phyloP scores from a whole-genome alignment of 345 rosid species.

The Linum trigynum region DNA sequence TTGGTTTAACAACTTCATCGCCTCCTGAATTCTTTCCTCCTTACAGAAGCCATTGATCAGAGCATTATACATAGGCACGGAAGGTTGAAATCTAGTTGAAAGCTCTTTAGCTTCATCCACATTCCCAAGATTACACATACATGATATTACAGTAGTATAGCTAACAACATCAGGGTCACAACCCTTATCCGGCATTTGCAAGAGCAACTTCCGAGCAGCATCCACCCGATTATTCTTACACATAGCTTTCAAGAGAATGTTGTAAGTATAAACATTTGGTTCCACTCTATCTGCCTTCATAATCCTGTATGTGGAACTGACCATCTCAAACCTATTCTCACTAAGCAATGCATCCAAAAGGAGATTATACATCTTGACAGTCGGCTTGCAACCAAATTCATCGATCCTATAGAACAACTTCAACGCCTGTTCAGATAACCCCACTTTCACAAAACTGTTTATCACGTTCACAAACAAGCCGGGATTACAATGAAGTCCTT shows the following conservation, averaged over 20 bases:
- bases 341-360: constrained; percentile 67
- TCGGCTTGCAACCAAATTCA: constrained; percentile 72
- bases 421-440: constrained; percentile 62
- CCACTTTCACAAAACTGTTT: constrained; percentile 36
- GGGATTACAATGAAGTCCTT: constrained; percentile 56
- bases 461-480: constrained; percentile 55
- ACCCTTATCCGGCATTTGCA: constrained; percentile 57
- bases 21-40: constrained; percentile 41
- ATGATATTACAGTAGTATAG: constrained; percentile 63
- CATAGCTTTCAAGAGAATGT: constrained; percentile 75
- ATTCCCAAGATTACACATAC: constrained; percentile 60
- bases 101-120: constrained; percentile 64
- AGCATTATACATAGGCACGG: constrained; percentile 59
- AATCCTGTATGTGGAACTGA: constrained; percentile 48
- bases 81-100: constrained; percentile 36
- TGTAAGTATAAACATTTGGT: constrained; percentile 72
- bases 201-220: constrained; percentile 61
- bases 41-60: constrained; percentile 58
- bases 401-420: constrained; percentile 65
- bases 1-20: constrained; percentile 35
- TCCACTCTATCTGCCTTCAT: constrained; percentile 82
- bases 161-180: constrained; percentile 77
- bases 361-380: constrained; percentile 71
- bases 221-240: constrained; percentile 74
- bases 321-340: constrained; percentile 60